Evolutionary conservation across 306 rosid species (phyloP).

Genomic region (Chamaecrista fasciculata): DNA sequence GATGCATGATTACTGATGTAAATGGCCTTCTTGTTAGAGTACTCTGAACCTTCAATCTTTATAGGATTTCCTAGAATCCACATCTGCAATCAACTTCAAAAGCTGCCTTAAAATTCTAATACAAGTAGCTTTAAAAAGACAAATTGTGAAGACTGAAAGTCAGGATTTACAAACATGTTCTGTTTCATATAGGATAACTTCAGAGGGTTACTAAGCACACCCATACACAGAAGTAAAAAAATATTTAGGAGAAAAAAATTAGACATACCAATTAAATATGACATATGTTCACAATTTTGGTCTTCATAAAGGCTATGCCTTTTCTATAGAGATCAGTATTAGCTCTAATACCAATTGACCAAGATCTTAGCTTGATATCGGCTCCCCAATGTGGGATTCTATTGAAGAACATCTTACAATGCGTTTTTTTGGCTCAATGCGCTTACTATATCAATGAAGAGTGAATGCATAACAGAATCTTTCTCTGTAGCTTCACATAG

Average conservation of each 20-base stretch:
- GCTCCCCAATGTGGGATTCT: no score
- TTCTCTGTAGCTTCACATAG: background rate
- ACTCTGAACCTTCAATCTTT: slow-evolving; percentile 58
- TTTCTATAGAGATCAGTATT: no score
- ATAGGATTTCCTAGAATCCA: slow-evolving; percentile 70
- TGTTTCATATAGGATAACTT: background rate
- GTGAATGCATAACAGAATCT: background rate
- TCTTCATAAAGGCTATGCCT: background rate
- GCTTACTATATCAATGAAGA: background rate
- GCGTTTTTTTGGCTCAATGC: no score
- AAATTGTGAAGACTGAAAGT: background rate
- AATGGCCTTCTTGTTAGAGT: slow-evolving; percentile 47
- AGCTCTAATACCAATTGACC: no score
- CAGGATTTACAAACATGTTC: background rate
- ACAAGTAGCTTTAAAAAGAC: background rate
- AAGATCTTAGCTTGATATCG: no score
- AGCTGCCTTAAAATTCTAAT: background rate
- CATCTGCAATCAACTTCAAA: slow-evolving; percentile 44
- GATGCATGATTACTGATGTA: slow-evolving; percentile 69
- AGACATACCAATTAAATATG: background rate
- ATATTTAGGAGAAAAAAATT: background rate
- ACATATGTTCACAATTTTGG: background rate
- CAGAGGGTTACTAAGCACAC: background rate
- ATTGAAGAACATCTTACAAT: no score
- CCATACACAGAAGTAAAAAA: background rate